Evolutionary conservation across 2,329 filamentous ascomycete species (phyloP).

Genomic region (Fusarium irregulare): DNA sequence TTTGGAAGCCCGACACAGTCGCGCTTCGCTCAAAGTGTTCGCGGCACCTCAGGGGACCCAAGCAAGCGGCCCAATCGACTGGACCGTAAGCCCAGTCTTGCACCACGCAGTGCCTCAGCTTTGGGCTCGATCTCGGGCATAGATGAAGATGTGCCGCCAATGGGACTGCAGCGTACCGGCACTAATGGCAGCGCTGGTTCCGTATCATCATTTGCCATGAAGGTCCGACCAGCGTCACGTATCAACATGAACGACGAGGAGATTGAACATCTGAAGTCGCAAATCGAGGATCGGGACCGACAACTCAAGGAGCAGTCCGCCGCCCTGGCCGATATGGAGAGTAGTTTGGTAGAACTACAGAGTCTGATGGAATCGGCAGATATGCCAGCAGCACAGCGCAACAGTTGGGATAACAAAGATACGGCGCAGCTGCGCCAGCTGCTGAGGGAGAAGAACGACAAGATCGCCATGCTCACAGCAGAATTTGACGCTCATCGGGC

Average conservation of each 20-base stretch:
- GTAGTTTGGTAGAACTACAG: conserved; percentile 81
- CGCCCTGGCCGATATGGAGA: conserved; percentile 89
- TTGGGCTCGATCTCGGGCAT: conserved; percentile 63
- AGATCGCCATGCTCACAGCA: conserved; percentile 89
- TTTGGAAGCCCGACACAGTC: conserved; percentile 59
- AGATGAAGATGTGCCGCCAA: conserved; percentile 69
- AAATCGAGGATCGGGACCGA: conserved; percentile 85
- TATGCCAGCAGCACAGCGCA: conserved; percentile 54
- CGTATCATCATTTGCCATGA: conserved; percentile 64
- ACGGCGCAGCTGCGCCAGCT: conserved; percentile 80
- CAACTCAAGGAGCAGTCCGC: conserved; percentile 90
- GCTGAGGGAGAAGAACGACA: conserved; percentile 94
- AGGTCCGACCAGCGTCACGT: conserved; percentile 65
- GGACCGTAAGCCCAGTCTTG: conserved; percentile 63
- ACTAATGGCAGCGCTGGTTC: conserved; percentile 67
- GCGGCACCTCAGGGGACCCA: conserved; percentile 70
- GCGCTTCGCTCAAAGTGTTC: conserved; percentile 72
- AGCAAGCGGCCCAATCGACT: conserved; percentile 64
- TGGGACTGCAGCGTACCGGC: conserved; percentile 62
- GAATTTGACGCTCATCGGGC: conserved; percentile 96
- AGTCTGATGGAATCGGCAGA: conserved; percentile 72
- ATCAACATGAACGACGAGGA: conserved; percentile 73
- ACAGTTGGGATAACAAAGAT: conserved; percentile 75
- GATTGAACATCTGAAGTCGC: conserved; percentile 74
- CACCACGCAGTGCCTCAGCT: conserved; percentile 69